phyloP scores from a whole-genome alignment of 176 grass and related monocot genomes.

The Triticum timopheevii region DNA sequence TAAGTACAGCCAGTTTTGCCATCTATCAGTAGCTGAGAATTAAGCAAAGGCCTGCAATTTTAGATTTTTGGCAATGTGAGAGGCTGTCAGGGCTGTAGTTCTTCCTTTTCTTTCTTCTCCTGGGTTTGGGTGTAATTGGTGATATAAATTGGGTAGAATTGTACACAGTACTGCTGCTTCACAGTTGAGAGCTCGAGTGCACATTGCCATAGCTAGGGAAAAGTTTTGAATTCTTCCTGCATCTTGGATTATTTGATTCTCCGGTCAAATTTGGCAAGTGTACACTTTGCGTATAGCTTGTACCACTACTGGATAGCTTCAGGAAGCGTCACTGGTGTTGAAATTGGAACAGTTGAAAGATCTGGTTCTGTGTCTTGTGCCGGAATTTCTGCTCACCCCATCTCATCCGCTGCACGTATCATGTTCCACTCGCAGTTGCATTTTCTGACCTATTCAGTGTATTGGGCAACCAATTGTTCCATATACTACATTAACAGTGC shows the following conservation, averaged over 20 bases:
- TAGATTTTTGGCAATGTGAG: conserved; percentile 50
- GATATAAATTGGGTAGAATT: conserved; percentile 42
- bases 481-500: too few relatives aligned
- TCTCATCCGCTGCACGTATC: background rate
- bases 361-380: background rate
- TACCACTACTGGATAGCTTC: background rate
- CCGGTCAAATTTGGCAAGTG: background rate
- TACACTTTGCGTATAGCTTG: background rate
- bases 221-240: background rate
- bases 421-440: background rate
- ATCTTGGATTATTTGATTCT: conserved; percentile 7
- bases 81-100: conserved; percentile 45
- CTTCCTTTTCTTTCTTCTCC: conserved; percentile 23
- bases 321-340: background rate
- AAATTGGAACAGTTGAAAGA: conserved; percentile 15
- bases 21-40: conserved; percentile 37
- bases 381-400: background rate
- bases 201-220: conserved; percentile 31
- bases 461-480: background rate
- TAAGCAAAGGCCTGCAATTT: conserved; percentile 32
- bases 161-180: conserved; percentile 46
- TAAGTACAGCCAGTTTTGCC: conserved; percentile 63
- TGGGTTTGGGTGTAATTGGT: conserved; percentile 39
- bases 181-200: background rate
- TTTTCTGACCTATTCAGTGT: background rate